Evolutionary conservation across 2,329 filamentous ascomycete species (phyloP).

Genomic region (Diaporthe australafricana): DNA sequence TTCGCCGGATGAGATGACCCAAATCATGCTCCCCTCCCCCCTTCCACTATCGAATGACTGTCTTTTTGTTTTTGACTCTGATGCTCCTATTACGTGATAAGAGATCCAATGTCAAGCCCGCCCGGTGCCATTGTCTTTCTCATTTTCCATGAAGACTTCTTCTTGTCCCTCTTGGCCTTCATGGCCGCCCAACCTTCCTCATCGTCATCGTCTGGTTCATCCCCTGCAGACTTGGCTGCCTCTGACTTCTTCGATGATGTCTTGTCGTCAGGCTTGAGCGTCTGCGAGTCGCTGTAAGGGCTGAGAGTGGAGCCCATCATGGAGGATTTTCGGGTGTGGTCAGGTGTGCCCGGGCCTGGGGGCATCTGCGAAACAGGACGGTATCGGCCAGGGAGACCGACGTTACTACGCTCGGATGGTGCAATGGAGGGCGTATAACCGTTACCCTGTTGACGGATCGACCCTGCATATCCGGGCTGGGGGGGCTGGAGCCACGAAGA

Average conservation of each 20-base stretch:
- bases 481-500: slow-evolving; percentile 67
- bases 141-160: slow-evolving; percentile 72
- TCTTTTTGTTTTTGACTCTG: not conserved
- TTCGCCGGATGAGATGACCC: slow-evolving; percentile 22
- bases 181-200: slow-evolving; percentile 78
- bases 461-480: slow-evolving; percentile 59
- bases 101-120: slow-evolving; percentile 53
- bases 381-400: slow-evolving; percentile 90
- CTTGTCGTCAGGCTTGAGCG: slow-evolving; percentile 44
- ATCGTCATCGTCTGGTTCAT: slow-evolving; percentile 69
- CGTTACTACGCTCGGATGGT: slow-evolving; percentile 93
- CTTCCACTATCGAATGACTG: not conserved
- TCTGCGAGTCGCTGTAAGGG: slow-evolving; percentile 44
- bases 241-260: slow-evolving; percentile 49
- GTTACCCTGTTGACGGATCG: slow-evolving; percentile 60
- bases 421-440: slow-evolving; percentile 92
- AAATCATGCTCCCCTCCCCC: slow-evolving; percentile 5
- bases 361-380: slow-evolving; percentile 82
- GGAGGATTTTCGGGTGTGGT: slow-evolving; percentile 51
- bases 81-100: slow-evolving; percentile 34
- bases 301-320: slow-evolving; percentile 56
- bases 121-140: slow-evolving; percentile 65
- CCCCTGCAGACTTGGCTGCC: slow-evolving; percentile 52
- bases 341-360: slow-evolving; percentile 44
- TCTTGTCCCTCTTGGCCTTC: slow-evolving; percentile 76